A percentile compares a stretch with the other conserved stretches of the same genome.
Evolutionary conservation across 805 yeast species (phyloP).

Genomic region (Cyberlindnera saturnus): DNA sequence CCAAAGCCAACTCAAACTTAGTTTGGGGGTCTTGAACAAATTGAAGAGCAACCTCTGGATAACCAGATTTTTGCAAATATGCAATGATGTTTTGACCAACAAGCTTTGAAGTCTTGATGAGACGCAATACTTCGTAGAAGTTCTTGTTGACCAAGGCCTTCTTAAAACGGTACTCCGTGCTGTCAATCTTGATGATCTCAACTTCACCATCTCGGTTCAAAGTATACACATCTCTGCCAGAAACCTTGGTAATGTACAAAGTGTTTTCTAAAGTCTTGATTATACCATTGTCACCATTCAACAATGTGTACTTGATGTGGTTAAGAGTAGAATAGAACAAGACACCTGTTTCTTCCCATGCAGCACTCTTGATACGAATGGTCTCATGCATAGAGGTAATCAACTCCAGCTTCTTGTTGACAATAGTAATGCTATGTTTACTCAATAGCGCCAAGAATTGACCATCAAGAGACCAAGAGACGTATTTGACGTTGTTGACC

Average conservation of each 20-base stretch:
- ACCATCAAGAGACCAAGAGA: constrained; percentile 83
- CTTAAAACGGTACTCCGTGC: constrained; percentile 96
- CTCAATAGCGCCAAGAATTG: constrained; percentile 82
- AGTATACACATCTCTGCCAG: constrained; percentile 69
- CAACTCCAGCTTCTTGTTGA: constrained; percentile 68
- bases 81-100: constrained; percentile 98
- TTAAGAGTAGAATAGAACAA: constrained; percentile 89
- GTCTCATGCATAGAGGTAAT: constrained; percentile 91
- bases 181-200: constrained; percentile 75
- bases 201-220: constrained; percentile 83
- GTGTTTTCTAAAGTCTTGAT: constrained; percentile 89
- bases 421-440: constrained; percentile 89
- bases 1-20: constrained; percentile 90
- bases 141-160: constrained; percentile 85
- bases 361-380: constrained; percentile 91
- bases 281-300: constrained; percentile 94
- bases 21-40: constrained; percentile 96
- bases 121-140: constrained; percentile 84
- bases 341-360: constrained; percentile 95
- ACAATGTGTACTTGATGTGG: constrained; percentile 87
- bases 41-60: constrained; percentile 95
- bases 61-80: constrained; percentile 89
- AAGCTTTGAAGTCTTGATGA: constrained; percentile 80
- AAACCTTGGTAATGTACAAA: constrained; percentile 68
- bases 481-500: constrained; percentile 80